Conservation (phyloP, 768 basidiomycete species). For the Trametes gibbosa region DNA sequence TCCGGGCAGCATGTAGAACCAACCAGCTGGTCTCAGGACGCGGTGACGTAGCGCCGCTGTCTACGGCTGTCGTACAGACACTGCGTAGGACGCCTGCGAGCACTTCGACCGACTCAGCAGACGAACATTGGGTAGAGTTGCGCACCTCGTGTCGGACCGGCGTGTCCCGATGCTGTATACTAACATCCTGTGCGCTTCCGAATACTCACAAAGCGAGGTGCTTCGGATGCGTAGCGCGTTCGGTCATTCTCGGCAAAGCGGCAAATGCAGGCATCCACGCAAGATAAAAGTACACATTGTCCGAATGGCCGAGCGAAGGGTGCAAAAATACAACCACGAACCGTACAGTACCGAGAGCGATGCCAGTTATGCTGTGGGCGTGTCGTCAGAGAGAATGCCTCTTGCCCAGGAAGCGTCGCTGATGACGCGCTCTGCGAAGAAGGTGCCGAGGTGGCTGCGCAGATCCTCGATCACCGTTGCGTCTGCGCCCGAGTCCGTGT, state of each 20-base stretch:
- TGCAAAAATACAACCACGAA: slow-evolving; percentile 10
- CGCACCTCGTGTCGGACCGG: not conserved
- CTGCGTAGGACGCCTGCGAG: not conserved
- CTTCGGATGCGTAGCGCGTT: not conserved
- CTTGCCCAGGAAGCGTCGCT: slow-evolving; percentile 65
- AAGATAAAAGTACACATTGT: slow-evolving; percentile 1
- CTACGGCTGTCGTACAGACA: not conserved
- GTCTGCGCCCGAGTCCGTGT: slow-evolving; percentile 49
- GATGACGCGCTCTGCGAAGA: slow-evolving; percentile 54
- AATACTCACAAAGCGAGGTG: not conserved
- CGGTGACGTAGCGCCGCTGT: no score
- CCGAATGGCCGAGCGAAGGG: not conserved
- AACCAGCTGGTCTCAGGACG: no score
- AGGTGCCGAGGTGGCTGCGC: slow-evolving; percentile 54
- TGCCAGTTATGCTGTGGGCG: not conserved
- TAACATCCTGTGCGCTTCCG: not conserved
- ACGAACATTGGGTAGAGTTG: not conserved
- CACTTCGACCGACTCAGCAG: not conserved
- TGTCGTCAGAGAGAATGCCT: slow-evolving; percentile 42
- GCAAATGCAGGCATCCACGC: not conserved
- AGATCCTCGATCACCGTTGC: slow-evolving; percentile 44
- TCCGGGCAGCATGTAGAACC: not conserved
- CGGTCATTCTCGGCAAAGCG: not conserved
- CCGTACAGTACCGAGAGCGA: not conserved
- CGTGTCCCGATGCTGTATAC: not conserved